Base-by-base conservation (phyloP, 2,329 filamentous ascomycete species). In the Exophiala bonariae region DNA sequence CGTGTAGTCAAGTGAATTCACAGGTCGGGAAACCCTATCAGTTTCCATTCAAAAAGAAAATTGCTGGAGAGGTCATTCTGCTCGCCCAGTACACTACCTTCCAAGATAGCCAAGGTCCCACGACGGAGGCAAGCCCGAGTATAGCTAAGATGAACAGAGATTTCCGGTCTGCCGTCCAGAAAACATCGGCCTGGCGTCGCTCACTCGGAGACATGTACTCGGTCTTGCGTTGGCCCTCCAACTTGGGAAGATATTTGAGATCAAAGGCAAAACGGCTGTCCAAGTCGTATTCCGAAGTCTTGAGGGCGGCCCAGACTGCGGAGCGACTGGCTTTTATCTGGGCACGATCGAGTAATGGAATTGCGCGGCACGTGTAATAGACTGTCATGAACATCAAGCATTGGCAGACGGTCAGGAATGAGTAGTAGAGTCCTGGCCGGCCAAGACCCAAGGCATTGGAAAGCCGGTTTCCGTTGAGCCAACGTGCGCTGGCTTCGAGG, bases 211-310 rank as follows among this genome's bases (percentile, higher is more conserved):
- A 8, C 28, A 9, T n/a, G 8, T 8, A 8, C 9, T 31, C 28
- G n/a, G 8, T n/a, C 9, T 31, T 31, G 8, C 9, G 28, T 31
- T 31, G 28, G 28, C 8, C 8, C n/a, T n/a, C 9, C 8, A 9
- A 31, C 28, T 31, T 31, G 0, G 85, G 84, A 9, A 86, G 71
- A 59, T 86, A 86, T 61, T 88, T 85, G 66, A 89, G 85, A 16
- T 84, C 79, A 59, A 89, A 89, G 10, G 68, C 72, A 2, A 77
- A 80, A 33, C 76, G 71, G 0, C 84, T 80, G 8, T 28, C n/a
- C 7, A 90, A 71, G 0, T 82, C 85, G 44, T 73, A 79, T 42
- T 82, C 80, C 44, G 80, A 77, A 44, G 83, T 73, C 13, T 83
- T 76, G 11, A 86, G 75, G 3, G 85, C 64, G 16, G 73, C 68